Evolutionary conservation across 1,284 basidiomycete genomes (phyloP), one percentile per base, ranked within the genome.

Genomic region (Microbotryomycetes sp.): DNA sequence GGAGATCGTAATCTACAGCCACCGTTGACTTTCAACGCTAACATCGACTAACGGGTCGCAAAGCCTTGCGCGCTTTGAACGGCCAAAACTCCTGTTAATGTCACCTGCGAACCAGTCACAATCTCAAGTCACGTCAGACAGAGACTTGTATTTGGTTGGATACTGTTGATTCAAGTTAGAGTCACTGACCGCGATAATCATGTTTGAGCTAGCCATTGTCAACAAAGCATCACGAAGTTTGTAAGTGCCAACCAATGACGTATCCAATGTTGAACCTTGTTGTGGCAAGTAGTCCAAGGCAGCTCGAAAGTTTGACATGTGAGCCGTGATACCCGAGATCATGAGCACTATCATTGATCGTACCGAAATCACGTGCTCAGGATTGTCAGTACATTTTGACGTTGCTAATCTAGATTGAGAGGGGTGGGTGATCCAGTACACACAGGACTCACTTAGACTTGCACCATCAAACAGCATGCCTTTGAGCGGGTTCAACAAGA

Each of bases 281-380:
- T 65, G 63, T n/a, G 67, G 67, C 45, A 68, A 62, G 61, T 62
- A 68, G 2, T 59, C 62, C 14, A 68, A 56, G 1, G 65, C 67
- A n/a, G 67, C 62, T 46, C 59, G 59, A 26, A 66, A 55, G 50
- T 68, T 68, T 1, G 65, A 53, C 23, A 60, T 47, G 57, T 68
- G 62, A 51, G 63, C 59, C 4, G 60, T 49, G 3, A 56, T 7
- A 46, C 60, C 61, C 12, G 63, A 68, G 29, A 54, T 36, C 30
- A 66, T 56, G 5, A 68, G 62, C 15, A 63, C 63, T 60, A 50
- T n/a, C 25, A 7, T 23, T 22, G 19, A 19, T 22, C 47, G 47
- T 23, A 49, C 47, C 23, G 9, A 9, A 26, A 49, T n/a, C 23
- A 49, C 47, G 16, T 23, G 47, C 47, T 49, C n/a, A n/a, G n/a